Evolutionary conservation across 768 basidiomycete genomes (phyloP).

Genomic region (Tulasnella sp.): DNA sequence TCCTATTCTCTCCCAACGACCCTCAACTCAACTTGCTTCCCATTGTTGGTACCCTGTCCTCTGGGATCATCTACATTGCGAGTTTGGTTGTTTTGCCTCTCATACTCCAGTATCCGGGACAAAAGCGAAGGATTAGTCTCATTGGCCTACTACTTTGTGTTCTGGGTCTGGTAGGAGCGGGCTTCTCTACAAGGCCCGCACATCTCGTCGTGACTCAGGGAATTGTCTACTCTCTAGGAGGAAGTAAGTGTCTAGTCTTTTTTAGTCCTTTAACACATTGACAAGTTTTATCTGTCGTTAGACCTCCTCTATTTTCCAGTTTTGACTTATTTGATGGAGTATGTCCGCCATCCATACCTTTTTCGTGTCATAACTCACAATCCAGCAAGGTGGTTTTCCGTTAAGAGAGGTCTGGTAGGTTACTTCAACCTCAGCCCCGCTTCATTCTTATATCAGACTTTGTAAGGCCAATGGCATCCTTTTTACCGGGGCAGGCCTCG

Average conservation of each 20-base stretch:
- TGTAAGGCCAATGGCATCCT: constrained; percentile 26
- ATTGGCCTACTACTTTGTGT: constrained; percentile 8
- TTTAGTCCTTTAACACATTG: background rate
- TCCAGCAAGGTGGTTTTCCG: constrained; percentile 8
- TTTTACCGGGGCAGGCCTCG: constrained; percentile 20
- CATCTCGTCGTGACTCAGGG: constrained; percentile 27
- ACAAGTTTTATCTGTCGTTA: background rate
- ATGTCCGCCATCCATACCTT: background rate
- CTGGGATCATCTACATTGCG: constrained; percentile 25
- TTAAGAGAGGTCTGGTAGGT: constrained; percentile 24
- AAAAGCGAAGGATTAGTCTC: background rate
- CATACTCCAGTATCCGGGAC: background rate
- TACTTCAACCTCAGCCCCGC: background rate
- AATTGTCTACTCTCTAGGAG: constrained; percentile 15
- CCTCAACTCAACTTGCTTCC: constrained; percentile 16
- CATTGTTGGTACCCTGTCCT: constrained; percentile 21
- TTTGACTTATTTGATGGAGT: constrained; percentile 15
- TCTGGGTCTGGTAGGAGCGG: constrained; percentile 15
- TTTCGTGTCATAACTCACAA: background rate
- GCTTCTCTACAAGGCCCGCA: constrained; percentile 5
- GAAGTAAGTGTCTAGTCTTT: background rate
- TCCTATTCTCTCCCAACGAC: constrained; percentile 1
- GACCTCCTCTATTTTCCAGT: constrained; percentile 14
- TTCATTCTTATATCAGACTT: background rate
- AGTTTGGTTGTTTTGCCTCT: constrained; percentile 1